Evolutionary conservation across 352 stramenopile species (phyloP), one percentile per base, ranked within the genome.

Genomic region (Globisporangium abappressorium): DNA sequence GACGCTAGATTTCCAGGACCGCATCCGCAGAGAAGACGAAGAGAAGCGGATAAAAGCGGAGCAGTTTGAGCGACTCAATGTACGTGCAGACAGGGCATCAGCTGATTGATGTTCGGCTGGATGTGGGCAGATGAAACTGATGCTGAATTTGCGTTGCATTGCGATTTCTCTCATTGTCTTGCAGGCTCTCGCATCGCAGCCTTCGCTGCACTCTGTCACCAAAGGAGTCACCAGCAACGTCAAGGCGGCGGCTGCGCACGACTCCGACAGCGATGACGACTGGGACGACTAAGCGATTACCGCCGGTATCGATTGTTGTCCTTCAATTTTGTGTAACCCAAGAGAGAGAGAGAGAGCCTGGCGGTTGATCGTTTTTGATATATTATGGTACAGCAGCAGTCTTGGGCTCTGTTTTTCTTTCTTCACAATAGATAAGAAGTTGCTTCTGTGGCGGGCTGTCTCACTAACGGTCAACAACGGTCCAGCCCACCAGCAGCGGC

Each of bases 211-310:
- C 68, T 73, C 78, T 14, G 72, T 72, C n/a, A 76, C 80, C 15
- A 77, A 80, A 24, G 71, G 59, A 36, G 66, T 66, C 33, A 64
- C 26, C 30, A 64, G 41, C 41, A 28, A 12, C 12, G 36, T 51
- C 11, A 59, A 59, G 14, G 33, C 65, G 62, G 62, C 72, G 59
- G 47, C 49, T 33, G 49, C 43, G 20, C 66, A 80, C 14, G 74
- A 75, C n/a, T 49, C 60, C n/a, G 79, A 93, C 59, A 91, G 84
- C 62, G 87, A 93, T 54, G 84, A 93, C 41, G 87, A 93, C 61
- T 95, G 87, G 87, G 87, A 94, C 62, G 85, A 95, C 66, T 95
- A 68, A 87, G 53, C 11, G 41, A 43, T 43, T 43, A 18, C 11
- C 36, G 43, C 5, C 5, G 20, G 43, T n/a, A 22, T 15, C 41